These are phyloP conservation scores for Usnea hakonensis DNA, from an alignment of 495 filamentous ascomycete species.

Conservation along the genomic window DNA sequence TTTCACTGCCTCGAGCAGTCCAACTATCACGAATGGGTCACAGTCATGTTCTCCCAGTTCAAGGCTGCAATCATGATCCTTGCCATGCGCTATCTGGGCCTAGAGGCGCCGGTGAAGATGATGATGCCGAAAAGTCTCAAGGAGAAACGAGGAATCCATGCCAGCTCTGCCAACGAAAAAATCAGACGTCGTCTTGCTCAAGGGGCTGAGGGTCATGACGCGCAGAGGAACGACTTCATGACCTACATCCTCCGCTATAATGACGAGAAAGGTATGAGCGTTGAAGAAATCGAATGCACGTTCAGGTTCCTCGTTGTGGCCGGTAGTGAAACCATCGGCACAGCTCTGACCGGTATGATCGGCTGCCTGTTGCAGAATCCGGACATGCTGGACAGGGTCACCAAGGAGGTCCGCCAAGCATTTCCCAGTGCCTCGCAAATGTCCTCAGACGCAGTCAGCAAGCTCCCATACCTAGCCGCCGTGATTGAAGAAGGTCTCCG, in stretches of 20 bases:
- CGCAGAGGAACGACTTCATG: constrained; percentile 23
- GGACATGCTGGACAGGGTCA: constrained; percentile 31
- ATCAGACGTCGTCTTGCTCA: not conserved
- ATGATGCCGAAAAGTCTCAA: constrained; percentile 30
- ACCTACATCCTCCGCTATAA: constrained; percentile 26
- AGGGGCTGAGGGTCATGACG: constrained; percentile 15
- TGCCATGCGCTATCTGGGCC: constrained; percentile 29
- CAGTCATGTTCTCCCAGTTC: constrained; percentile 22
- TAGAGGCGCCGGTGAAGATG: constrained; percentile 15
- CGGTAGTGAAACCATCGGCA: constrained; percentile 45
- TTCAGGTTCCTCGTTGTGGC: constrained; percentile 36
- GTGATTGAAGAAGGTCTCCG: constrained; percentile 47
- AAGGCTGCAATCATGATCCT: not conserved
- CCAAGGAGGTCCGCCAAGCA: constrained; percentile 35
- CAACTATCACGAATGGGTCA: constrained; percentile 40
- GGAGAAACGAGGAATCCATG: not conserved
- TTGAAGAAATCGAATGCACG: constrained; percentile 30
- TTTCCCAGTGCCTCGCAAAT: constrained; percentile 28
- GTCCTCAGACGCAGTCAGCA: constrained; percentile 27
- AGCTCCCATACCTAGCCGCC: constrained; percentile 40
- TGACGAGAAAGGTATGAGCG: constrained; percentile 19
- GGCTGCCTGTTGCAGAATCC: constrained; percentile 35
- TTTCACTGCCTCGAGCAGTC: constrained; percentile 42
- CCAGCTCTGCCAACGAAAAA: not conserved
- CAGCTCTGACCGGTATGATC: constrained; percentile 33